Evolutionary conservation across 31 red algal genomes (phyloP).

Genomic region (Asparagopsis taxiformis): DNA sequence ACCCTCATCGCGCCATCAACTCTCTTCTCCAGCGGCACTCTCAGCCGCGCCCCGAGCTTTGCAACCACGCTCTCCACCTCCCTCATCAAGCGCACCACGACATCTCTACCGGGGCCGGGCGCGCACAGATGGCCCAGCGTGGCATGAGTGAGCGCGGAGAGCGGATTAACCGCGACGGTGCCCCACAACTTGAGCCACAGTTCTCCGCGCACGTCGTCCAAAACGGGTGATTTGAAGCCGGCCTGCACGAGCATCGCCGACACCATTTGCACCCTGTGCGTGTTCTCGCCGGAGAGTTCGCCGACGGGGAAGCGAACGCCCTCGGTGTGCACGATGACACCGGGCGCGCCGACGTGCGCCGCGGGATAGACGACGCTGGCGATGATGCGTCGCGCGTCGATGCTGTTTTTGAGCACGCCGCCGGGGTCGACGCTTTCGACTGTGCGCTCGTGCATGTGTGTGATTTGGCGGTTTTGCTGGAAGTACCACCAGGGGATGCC

Average conservation of each 20-base stretch:
- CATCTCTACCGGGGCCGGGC: conserved; percentile 9
- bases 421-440: conserved; percentile 67
- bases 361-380: conserved; percentile 81
- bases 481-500: conserved; percentile 90
- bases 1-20: conserved; percentile 79
- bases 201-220: conserved; percentile 70
- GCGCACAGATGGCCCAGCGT: conserved; percentile 70
- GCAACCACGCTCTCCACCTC: conserved; percentile 69
- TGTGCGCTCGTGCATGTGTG: conserved; percentile 25
- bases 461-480: conserved; percentile 49
- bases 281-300: conserved; percentile 39
- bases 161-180: conserved; percentile 72
- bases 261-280: conserved; percentile 45
- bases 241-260: conserved; percentile 63
- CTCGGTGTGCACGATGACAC: conserved; percentile 68
- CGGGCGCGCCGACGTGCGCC: conserved; percentile 42
- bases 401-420: conserved; percentile 41
- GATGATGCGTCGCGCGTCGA: conserved; percentile 53
- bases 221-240: conserved; percentile 74
- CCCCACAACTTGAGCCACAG: conserved; percentile 88
- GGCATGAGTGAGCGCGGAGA: conserved; percentile 79
- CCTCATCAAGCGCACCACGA: conserved; percentile 58
- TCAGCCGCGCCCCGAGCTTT: conserved; percentile 46
- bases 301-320: conserved; percentile 84
- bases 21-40: conserved; percentile 59